A percentile compares a stretch with the other conserved stretches of the same genome.
Evolutionary conservation across 805 yeast species (phyloP).

Genomic region (Yarrowia hollandica): DNA sequence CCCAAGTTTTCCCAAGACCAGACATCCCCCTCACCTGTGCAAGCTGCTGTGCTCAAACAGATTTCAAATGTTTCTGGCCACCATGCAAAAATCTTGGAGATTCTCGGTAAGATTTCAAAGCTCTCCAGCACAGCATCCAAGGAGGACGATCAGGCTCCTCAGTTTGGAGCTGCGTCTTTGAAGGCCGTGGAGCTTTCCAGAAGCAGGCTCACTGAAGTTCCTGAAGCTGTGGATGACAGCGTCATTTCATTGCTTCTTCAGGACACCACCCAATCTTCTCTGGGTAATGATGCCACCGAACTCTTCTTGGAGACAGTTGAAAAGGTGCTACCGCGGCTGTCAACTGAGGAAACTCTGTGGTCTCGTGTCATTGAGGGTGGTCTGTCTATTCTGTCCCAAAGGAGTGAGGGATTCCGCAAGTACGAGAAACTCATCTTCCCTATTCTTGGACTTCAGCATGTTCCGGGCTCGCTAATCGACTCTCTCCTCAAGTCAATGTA

Average conservation of each 20-base stretch:
- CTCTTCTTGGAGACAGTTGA: constrained; percentile 11
- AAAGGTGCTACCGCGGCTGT: constrained; percentile 23
- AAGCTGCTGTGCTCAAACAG: constrained; percentile 18
- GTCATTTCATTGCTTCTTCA: constrained; percentile 2
- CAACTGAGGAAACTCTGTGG: constrained; percentile 13
- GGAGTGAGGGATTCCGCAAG: constrained; percentile 19
- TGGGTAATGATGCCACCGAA: constrained; percentile 3
- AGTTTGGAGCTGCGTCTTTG: constrained; percentile 8
- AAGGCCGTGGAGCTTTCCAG: constrained; percentile 17
- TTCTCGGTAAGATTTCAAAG: constrained; percentile 13
- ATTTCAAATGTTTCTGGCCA: constrained; percentile 22
- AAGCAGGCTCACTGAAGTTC: constrained; percentile 17
- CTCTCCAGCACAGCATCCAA: constrained; percentile 3
- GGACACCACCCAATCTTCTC: constrained; percentile 4
- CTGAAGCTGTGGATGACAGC: constrained; percentile 13
- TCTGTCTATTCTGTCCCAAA: constrained; percentile 4
- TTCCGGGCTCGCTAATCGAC: constrained; percentile 13
- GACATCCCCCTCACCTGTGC: constrained; percentile 8
- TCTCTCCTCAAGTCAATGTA: not conserved
- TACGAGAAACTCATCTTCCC: constrained; percentile 13
- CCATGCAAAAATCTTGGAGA: constrained; percentile 13
- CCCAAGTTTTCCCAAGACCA: constrained; percentile 3
- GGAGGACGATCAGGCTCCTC: constrained; percentile 3
- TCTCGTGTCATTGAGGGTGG: constrained; percentile 19
- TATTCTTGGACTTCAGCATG: constrained; percentile 12